Conservation (phyloP, 345 rosid genomes). For the Heritiera littoralis region DNA sequence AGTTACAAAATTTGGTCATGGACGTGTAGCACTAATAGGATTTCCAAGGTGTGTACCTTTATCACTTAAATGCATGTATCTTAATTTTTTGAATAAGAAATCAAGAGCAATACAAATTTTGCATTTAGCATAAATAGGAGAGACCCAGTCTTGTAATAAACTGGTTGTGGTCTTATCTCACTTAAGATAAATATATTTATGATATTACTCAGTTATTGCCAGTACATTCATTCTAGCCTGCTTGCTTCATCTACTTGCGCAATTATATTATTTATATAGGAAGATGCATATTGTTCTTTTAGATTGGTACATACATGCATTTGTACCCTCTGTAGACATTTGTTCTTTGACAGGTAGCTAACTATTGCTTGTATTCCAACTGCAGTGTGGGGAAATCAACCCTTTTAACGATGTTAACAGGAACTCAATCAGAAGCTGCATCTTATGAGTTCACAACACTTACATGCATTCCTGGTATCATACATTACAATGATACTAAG, state of each 20-base stretch:
- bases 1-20: constrained; percentile 97
- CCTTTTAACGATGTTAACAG: constrained; percentile 90
- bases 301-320: background rate
- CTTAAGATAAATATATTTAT: background rate
- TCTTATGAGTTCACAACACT: constrained; percentile 97
- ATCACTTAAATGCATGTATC: background rate
- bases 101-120: background rate
- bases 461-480: constrained; percentile 97
- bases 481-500: constrained; percentile 92
- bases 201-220: background rate
- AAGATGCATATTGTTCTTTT: background rate
- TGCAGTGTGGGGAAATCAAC: constrained; percentile 98
- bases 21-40: constrained; percentile 96
- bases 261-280: background rate
- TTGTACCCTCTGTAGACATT: background rate
- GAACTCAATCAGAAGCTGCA: constrained; percentile 99
- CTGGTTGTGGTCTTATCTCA: background rate
- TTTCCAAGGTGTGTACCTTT: constrained; percentile 76
- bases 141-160: background rate
- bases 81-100: background rate
- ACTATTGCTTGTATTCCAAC: constrained; percentile 12
- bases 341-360: constrained; percentile 7
- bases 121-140: background rate
- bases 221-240: background rate
- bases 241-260: background rate